Percentiles rank a stretch among this genome's conserved stretches.
Conservation (phyloP, 108 stramenopile species). For the Cyclotella baltica region DNA sequence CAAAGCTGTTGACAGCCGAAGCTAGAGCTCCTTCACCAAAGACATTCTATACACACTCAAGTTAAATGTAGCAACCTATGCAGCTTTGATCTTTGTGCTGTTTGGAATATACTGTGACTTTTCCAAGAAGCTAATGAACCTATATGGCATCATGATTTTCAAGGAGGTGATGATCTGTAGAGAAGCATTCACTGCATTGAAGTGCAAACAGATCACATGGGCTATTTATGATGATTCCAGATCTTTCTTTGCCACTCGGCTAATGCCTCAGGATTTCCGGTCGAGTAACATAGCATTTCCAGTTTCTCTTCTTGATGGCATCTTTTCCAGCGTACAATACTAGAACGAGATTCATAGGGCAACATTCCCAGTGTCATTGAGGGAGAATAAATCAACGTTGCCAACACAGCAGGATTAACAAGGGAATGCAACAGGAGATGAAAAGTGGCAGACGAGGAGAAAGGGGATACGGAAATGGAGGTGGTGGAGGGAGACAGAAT, state of each 20-base stretch:
- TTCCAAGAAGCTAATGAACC: neutral
- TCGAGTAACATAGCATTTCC: neutral
- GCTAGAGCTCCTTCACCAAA: neutral
- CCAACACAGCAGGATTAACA: too few species aligned
- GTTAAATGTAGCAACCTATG: neutral
- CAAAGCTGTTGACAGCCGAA: neutral
- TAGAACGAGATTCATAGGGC: neutral
- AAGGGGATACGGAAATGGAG: too few species aligned
- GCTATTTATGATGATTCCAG: neutral
- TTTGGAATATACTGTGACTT: neutral
- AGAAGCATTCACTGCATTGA: neutral
- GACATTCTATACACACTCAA: neutral
- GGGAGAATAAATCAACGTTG: neutral
- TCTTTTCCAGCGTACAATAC: neutral
- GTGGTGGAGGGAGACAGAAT: too few species aligned
- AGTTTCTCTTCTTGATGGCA: neutral
- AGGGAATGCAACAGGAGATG: too few species aligned
- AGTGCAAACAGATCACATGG: neutral
- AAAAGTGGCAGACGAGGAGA: too few species aligned
- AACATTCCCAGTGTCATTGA: neutral
- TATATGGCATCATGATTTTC: neutral
- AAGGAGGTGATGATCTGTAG: neutral
- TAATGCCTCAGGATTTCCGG: neutral
- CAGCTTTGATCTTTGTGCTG: neutral
- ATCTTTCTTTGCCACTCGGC: neutral